Percentiles rank a stretch among this genome's conserved stretches.
phyloP scores from a whole-genome alignment of 441 rosid species.

The Eutrema salsugineum region DNA sequence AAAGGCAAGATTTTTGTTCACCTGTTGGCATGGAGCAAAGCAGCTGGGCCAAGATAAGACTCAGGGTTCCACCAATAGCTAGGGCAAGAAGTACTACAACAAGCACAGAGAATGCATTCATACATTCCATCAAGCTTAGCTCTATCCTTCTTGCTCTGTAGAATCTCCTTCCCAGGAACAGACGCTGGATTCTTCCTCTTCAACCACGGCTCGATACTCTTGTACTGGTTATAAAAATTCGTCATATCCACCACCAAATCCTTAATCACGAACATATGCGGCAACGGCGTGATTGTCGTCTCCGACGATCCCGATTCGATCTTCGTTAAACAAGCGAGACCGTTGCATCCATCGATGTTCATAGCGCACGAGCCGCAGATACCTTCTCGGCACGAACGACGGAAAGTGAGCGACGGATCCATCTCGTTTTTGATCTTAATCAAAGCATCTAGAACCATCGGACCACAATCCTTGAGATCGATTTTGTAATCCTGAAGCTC shows the following conservation, averaged over 20 bases:
- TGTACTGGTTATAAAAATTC: slow-evolving; percentile 91
- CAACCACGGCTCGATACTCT: slow-evolving; percentile 99
- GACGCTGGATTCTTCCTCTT: slow-evolving; percentile 84
- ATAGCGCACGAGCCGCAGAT: slow-evolving; percentile 96
- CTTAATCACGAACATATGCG: slow-evolving; percentile 96
- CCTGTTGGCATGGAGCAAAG: slow-evolving; percentile 95
- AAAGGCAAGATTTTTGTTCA: not conserved
- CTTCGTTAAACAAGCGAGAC: slow-evolving; percentile 90
- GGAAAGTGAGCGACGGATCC: slow-evolving; percentile 89
- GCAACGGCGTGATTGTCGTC: slow-evolving; percentile 71
- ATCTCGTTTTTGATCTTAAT: slow-evolving; percentile 97
- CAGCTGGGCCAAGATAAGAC: slow-evolving; percentile 91
- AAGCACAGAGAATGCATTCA: slow-evolving; percentile 90
- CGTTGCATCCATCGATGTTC: slow-evolving; percentile 96
- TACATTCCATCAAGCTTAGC: slow-evolving; percentile 97
- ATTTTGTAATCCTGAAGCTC: slow-evolving; percentile 62
- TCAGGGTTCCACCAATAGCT: slow-evolving; percentile 99
- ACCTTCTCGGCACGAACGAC: slow-evolving; percentile 96
- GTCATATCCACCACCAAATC: slow-evolving; percentile 97
- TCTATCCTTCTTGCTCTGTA: slow-evolving; percentile 87
- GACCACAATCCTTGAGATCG: slow-evolving; percentile 85
- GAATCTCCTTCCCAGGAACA: slow-evolving; percentile 71
- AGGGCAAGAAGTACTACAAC: slow-evolving; percentile 94
- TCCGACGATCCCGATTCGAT: slow-evolving; percentile 41
- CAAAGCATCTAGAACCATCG: slow-evolving; percentile 93